phyloP scores from a whole-genome alignment of 139 green algal genomes.

The Chlorella sp. region DNA sequence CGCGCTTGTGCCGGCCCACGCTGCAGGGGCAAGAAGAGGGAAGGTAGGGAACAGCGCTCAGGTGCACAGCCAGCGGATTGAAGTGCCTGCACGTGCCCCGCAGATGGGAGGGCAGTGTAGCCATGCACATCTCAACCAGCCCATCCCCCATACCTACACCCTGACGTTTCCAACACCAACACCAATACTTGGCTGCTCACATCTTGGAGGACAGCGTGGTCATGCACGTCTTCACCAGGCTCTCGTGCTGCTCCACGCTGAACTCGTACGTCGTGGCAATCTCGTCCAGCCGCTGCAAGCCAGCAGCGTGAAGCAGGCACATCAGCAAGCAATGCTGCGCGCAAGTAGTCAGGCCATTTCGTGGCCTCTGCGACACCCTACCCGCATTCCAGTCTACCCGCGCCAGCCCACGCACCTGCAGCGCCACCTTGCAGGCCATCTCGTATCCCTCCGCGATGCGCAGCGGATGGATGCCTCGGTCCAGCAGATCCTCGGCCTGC shows the following conservation, averaged over 20 bases:
- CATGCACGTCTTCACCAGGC: conserved; percentile 98
- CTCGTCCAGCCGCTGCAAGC: conserved; percentile 59
- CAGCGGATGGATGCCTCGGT: conserved; percentile 98
- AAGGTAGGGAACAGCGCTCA: too few relatives aligned
- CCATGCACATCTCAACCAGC: conserved; percentile 99
- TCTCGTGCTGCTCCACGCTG: conserved; percentile 85
- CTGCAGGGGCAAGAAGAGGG: too few relatives aligned
- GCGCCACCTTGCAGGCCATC: conserved; percentile 94
- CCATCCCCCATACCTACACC: not conserved
- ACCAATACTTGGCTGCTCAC: conserved; percentile 56
- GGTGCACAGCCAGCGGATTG: too few relatives aligned
- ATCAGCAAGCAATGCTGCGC: too few relatives aligned
- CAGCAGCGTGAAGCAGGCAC: too few relatives aligned
- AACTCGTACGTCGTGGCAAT: conserved; percentile 92
- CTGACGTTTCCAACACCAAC: too few relatives aligned
- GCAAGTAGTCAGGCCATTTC: too few relatives aligned
- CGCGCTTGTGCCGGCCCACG: conserved; percentile 94
- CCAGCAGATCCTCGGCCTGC: conserved; percentile 95
- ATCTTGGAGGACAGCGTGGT: conserved; percentile 99
- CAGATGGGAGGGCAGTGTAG: conserved; percentile 98
- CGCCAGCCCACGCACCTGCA: conserved; percentile 7
- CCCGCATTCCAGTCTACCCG: too few relatives aligned
- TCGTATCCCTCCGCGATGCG: conserved; percentile 98
- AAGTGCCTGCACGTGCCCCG: too few relatives aligned
- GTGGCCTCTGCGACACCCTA: too few relatives aligned